Evolutionary conservation across 2,329 filamentous ascomycete species (phyloP).

Genomic region (Aspergillus spinulosporus): DNA sequence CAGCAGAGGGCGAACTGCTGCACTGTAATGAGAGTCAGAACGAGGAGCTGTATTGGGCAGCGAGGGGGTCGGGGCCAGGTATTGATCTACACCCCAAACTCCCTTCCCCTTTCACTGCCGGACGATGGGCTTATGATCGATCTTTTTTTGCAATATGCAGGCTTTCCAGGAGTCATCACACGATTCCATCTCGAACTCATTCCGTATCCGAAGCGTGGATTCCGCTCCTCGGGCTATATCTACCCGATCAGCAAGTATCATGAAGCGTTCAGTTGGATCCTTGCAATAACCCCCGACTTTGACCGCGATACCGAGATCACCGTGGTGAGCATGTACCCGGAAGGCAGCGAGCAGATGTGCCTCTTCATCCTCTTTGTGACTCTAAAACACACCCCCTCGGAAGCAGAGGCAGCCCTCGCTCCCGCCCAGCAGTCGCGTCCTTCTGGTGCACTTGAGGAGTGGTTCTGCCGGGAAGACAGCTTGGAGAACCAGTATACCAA

Average conservation of each 20-base stretch:
- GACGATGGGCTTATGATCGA: too few species aligned
- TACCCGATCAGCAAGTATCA: conserved; percentile 50
- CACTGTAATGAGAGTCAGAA: conserved; percentile 39
- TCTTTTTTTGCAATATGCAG: conserved; percentile 2
- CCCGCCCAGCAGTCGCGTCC: conserved; percentile 29
- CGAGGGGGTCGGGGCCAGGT: conserved; percentile 51
- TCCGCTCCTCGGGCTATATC: conserved; percentile 46
- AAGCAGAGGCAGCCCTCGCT: conserved; percentile 20
- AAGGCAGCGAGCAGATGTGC: conserved; percentile 31
- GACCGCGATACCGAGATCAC: conserved; percentile 28
- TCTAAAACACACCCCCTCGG: conserved; percentile 18
- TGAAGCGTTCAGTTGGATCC: conserved; percentile 51
- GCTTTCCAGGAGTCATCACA: conserved; percentile 55
- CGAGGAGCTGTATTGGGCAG: conserved; percentile 52
- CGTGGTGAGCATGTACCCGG: conserved; percentile 37
- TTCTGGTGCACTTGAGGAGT: not conserved
- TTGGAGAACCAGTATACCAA: conserved; percentile 37
- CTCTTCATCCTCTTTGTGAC: conserved; percentile 22
- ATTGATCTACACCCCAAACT: too few species aligned
- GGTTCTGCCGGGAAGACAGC: conserved; percentile 38
- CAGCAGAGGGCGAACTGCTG: conserved; percentile 42
- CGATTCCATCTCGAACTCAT: conserved; percentile 49
- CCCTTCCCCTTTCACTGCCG: too few species aligned
- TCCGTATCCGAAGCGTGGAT: conserved; percentile 21
- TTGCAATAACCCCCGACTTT: conserved; percentile 21